Evolutionary conservation across 768 basidiomycete genomes (phyloP), one percentile per base, ranked within the genome.

Genomic region (Chalciporus pseudorubinellus): DNA sequence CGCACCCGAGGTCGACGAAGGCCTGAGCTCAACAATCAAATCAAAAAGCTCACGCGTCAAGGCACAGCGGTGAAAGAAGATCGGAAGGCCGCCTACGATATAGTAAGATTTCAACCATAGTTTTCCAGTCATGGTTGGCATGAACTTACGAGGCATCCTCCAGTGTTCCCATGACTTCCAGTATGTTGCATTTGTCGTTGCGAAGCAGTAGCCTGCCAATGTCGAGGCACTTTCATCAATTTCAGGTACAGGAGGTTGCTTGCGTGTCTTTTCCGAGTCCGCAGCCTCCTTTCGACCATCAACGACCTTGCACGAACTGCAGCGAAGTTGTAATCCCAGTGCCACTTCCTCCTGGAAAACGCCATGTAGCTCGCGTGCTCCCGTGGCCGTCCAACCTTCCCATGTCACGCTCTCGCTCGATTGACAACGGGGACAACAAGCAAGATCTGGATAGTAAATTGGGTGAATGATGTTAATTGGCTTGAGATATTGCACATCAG

Each of bases 1-100:
- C 16, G 51, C 56, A 1, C 41, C 55, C 7, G 66, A 55, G 4
- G 61, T 64, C 14, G 39, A 47, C 1, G 57, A 55, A 1, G 43
- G 59, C 1, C 59, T 46, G 6, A 68, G 7, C 53, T 66, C 63
- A n/a, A 62, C 40, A 14, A 68, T 58, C 1, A 65, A 21, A 40
- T 65, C 52, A 39, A 55, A 64, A 3, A 68, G 57, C 3, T 66
- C 59, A 4, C 56, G 46, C 0, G 62, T 63, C 3, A 63, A 33
- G 2, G 53, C 60, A 33, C 59, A 63, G 6, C 50, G 44, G 41
- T 60, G 44, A 41, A 58, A 52, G 50, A 65, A 65, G 34, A 50
- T 31, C n/a, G 63, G 63, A 9, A 65, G 41, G 8, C 46, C 56
- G 3, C 19, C 63, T 65, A 28, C 6, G 18, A 39, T 39, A 11